Evolutionary conservation across 1,284 basidiomycete genomes (phyloP).

Genomic region (Sphaerobolus stellatus): DNA sequence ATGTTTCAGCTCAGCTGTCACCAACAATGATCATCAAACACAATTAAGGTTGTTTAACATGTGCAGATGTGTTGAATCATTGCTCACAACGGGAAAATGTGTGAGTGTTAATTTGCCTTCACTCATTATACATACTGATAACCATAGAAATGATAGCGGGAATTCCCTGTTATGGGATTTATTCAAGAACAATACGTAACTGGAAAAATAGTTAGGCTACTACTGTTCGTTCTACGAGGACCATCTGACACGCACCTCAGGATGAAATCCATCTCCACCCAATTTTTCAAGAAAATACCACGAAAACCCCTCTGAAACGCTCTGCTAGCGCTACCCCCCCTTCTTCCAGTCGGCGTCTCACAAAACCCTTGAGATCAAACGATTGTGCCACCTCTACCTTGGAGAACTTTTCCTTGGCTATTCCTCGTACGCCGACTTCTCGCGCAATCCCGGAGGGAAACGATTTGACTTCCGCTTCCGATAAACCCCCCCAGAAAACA

Average conservation of each 20-base stretch:
- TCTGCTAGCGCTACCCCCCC: constrained; percentile 14
- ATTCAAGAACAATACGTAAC: constrained; percentile 54
- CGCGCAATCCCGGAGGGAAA: no score
- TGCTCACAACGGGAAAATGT: constrained; percentile 48
- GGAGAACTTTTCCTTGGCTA: no score
- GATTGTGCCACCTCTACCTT: no score
- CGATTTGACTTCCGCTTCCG: no score
- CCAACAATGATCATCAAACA: constrained; percentile 3
- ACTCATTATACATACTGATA: not conserved
- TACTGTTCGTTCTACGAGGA: not conserved
- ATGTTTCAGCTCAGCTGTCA: not conserved
- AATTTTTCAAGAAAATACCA: no score
- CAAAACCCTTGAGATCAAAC: no score
- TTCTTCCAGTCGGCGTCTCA: constrained; percentile 19
- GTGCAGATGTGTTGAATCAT: constrained; percentile 50
- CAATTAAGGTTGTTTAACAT: constrained; percentile 57
- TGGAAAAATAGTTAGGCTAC: constrained; percentile 60
- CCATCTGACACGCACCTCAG: constrained; percentile 34
- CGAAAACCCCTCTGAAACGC: constrained; percentile 13
- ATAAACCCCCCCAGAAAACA: constrained; percentile 14
- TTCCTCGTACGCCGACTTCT: no score
- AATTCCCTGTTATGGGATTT: constrained; percentile 72
- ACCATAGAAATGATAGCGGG: constrained; percentile 48
- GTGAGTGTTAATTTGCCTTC: constrained; percentile 31
- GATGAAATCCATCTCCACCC: constrained; percentile 53